These are phyloP conservation scores for Mortierella sp. DNA, from an alignment of 371 early-diverging fungal genomes.

Conservation along the genomic window DNA sequence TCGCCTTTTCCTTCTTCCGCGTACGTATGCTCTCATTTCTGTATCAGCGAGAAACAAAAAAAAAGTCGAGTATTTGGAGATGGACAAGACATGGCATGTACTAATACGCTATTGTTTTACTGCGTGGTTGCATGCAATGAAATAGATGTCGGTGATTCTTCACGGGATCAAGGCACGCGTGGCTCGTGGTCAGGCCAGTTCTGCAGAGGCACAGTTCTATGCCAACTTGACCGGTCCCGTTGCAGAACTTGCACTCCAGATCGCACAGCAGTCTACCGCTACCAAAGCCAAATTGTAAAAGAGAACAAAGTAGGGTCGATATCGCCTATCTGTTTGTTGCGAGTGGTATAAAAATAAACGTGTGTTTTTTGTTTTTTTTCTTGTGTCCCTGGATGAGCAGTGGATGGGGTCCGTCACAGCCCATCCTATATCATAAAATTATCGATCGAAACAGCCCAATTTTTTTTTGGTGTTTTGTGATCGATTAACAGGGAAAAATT, in stretches of 20 bases:
- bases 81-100: background rate
- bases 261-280: slow-evolving; percentile 14
- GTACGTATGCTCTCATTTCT: slow-evolving; percentile 38
- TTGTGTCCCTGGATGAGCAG: too few species aligned
- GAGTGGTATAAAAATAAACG: too few species aligned
- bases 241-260: slow-evolving; percentile 31
- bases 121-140: background rate
- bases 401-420: too few species aligned
- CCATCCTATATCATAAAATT: background rate
- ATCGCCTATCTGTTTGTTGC: background rate
- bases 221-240: slow-evolving; percentile 57
- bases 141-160: slow-evolving; percentile 78
- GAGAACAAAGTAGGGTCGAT: background rate
- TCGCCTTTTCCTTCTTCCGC: slow-evolving; percentile 78
- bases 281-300: slow-evolving; percentile 36
- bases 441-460: background rate
- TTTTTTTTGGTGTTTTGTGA: background rate
- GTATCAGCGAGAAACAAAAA: background rate
- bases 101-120: background rate
- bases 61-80: background rate
- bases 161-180: slow-evolving; percentile 94
- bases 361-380: too few species aligned
- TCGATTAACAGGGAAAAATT: background rate
- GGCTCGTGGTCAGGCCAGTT: slow-evolving; percentile 88
- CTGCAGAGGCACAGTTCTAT: slow-evolving; percentile 74